Percentiles rank a stretch among this genome's conserved stretches.
These are phyloP conservation scores for Paspalum notatum DNA, from an alignment of 176 grass and related monocot genomes.

Conservation along the genomic window DNA sequence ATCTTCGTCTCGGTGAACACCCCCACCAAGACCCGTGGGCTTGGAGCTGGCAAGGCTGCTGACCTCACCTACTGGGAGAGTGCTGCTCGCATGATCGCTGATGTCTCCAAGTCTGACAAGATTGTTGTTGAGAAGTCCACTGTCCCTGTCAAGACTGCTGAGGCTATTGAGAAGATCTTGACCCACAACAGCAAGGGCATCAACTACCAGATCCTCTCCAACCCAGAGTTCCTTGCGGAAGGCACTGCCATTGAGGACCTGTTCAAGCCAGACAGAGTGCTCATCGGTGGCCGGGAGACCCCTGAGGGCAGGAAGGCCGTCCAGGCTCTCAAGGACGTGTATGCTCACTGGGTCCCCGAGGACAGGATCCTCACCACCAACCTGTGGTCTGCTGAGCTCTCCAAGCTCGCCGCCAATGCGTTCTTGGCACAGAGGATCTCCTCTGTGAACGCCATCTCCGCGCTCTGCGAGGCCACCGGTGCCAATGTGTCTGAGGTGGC, in stretches of 20 bases:
- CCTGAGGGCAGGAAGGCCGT: constrained; percentile 68
- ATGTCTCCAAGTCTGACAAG: constrained; percentile 92
- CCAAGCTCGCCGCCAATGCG: constrained; percentile 86
- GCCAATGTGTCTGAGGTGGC: constrained; percentile 83
- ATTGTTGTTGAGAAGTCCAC: constrained; percentile 96
- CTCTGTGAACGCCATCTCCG: constrained; percentile 89
- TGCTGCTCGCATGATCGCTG: constrained; percentile 89
- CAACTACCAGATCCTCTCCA: constrained; percentile 96
- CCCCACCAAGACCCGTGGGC: constrained; percentile 90
- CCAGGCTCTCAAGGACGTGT: constrained; percentile 76
- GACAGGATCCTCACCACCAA: constrained; percentile 91
- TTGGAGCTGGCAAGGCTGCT: constrained; percentile 89
- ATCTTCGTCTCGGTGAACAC: constrained; percentile 94
- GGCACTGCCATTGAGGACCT: constrained; percentile 82
- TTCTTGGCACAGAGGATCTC: constrained; percentile 95
- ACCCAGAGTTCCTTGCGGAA: constrained; percentile 92
- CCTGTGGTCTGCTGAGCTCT: constrained; percentile 87
- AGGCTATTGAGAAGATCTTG: constrained; percentile 94
- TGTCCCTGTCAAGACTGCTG: constrained; percentile 88
- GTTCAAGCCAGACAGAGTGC: constrained; percentile 78
- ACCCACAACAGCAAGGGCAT: constrained; percentile 98
- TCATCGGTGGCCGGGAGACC: constrained; percentile 91
- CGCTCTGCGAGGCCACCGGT: constrained; percentile 86
- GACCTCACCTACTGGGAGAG: constrained; percentile 98
- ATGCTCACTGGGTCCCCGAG: constrained; percentile 91